Evolutionary conservation across 2,329 filamentous ascomycete species (phyloP), one percentile per base, ranked within the genome.

Genomic region (Epichloe bromicola): DNA sequence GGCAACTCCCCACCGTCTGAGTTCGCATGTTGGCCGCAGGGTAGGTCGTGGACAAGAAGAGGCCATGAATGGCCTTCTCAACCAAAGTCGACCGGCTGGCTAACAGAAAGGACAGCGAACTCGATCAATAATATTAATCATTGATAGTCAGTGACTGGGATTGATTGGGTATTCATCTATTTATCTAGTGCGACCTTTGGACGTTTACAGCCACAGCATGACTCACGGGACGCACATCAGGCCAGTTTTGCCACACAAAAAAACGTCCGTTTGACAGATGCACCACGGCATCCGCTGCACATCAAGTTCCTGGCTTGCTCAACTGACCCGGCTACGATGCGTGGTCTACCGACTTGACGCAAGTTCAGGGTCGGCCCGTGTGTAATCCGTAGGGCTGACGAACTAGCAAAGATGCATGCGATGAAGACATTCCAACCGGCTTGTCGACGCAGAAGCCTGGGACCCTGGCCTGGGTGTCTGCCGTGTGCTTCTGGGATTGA

Each of bases 341-440:
- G 46, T 41, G 43, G 47, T 53, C 38, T 30, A 33, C 39, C 49
- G 39, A 47, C 51, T 45, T 34, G 39, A 50, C 39, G 45, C 51
- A 53, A n/a, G 48, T 19, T 53, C 44, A 40, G 44, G 48, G 44
- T 43, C 48, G 51, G 51, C 48, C 51, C 51, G 51, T 49, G 45
- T 47, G 44, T 53, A 19, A 19, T 19, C 19, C 19, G 19, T 19
- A 53, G 51, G 51, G 51, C 51, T 53, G 51, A 53, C 30, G 48
- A 36, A 17, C 38, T 48, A 52, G 40, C 38, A 40, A 42, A 11
- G 38, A 47, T 44, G 46, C 46, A 45, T 52, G 46, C 38, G 44
- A 38, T 48, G 51, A 53, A 51, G 51, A 50, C 48, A 53, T 53
- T 50, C 48, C 51, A 45, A 48, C 33, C 38, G 45, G 48, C 48